Base-by-base conservation (phyloP, 2,329 filamentous ascomycete genomes). In the Diplodia sapinea region DNA sequence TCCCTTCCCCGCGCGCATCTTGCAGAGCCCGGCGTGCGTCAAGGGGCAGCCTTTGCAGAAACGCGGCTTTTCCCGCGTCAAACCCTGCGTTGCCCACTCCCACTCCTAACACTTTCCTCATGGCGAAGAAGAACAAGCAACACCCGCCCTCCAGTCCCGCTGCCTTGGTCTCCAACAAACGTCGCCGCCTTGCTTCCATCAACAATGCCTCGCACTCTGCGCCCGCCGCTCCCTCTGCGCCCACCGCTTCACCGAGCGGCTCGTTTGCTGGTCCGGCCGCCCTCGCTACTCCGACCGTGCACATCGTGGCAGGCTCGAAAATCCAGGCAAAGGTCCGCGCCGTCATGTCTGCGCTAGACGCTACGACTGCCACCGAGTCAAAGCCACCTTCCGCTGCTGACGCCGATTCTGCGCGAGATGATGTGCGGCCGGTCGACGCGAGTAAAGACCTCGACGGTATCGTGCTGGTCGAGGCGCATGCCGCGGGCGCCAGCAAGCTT, bases 401-500 rank as follows among this genome's bases (percentile, higher is more conserved):
- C 8, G 26, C 17, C 29, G 15, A n/a, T 20, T 17, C 56, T 9
- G 15, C 29, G 17, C 38, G 15, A 15, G 26, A 17, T 31, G 15
- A 17, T 5, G 40, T 31, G n/a, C 20, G 7, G 23, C 40, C 23
- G 8, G n/a, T n/a, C 20, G 29, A n/a, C 3, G 29, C 59, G n/a
- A 13, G 15, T 12, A 47, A 23, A n/a, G 20, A 29, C 8, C 2
- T 7, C 13, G 13, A 26, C 17, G 38, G 50, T 36, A 31, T 68
- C 20, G 52, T 59, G 13, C 20, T 59, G 17, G 43, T 65, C 6
- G 51, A 65, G 15, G 62, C 51, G 7, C 51, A 49, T 54, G 54
- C 59, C 61, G 40, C 72, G 15, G 75, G 73, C 3, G 83, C 86
- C 1, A 83, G 82, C 77, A 93, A 93, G 77, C 81, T 92, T 72